Evolutionary conservation across 2,329 filamentous ascomycete species (phyloP).

Genomic region (Botrytis aclada): DNA sequence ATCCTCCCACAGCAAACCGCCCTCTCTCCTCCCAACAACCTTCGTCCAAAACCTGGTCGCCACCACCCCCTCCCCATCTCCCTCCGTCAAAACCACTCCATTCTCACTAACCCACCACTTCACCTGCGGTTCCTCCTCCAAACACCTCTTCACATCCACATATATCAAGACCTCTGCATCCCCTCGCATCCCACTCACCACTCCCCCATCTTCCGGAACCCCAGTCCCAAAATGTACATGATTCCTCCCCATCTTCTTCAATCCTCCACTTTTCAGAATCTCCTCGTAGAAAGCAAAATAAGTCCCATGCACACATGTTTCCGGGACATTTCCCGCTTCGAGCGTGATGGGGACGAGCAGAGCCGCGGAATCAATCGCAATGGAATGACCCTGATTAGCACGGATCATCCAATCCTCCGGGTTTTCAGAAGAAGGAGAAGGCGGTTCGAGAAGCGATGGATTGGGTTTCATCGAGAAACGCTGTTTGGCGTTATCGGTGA

Average conservation of each 20-base stretch:
- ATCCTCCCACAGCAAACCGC: constrained; percentile 66
- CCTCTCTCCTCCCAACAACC: constrained; percentile 60
- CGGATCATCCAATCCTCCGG: constrained; percentile 78
- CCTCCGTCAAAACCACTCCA: constrained; percentile 67
- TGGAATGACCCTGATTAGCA: constrained; percentile 91
- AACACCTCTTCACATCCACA: constrained; percentile 65
- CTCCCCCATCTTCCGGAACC: constrained; percentile 50
- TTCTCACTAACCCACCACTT: constrained; percentile 80
- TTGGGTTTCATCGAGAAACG: constrained; percentile 75
- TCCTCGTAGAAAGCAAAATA: constrained; percentile 75
- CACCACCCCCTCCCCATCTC: constrained; percentile 59
- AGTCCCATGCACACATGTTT: constrained; percentile 79
- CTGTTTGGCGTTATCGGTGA: constrained; percentile 80
- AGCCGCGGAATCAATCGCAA: constrained; percentile 68
- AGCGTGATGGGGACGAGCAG: constrained; percentile 67
- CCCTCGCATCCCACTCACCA: constrained; percentile 76
- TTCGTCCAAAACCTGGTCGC: constrained; percentile 66
- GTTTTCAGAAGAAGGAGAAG: constrained; percentile 41
- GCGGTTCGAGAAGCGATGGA: constrained; percentile 29
- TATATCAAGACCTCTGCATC: constrained; percentile 77
- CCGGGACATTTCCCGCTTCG: constrained; percentile 56
- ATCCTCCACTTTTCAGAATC: constrained; percentile 73
- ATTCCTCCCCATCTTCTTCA: constrained; percentile 77
- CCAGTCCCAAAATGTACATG: constrained; percentile 89
- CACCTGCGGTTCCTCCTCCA: constrained; percentile 53